Conservation (phyloP, 2,329 filamentous ascomycete genomes). For the Mycogone perniciosa region DNA sequence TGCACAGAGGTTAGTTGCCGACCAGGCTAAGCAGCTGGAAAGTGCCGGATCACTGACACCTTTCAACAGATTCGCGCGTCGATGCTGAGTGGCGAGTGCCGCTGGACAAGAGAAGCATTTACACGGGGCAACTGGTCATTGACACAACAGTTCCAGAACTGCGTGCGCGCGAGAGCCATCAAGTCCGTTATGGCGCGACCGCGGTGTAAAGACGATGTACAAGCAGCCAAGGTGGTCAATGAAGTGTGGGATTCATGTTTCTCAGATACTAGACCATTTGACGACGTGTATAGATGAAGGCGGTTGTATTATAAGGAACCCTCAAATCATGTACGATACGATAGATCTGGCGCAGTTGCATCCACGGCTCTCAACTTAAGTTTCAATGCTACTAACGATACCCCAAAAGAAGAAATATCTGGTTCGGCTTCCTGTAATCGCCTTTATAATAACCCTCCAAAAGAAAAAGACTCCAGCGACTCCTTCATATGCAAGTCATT, state of each 20-base stretch:
- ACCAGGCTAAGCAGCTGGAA: not conserved
- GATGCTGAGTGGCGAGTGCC: conserved; percentile 88
- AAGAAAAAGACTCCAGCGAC: conserved; percentile 8
- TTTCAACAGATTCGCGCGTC: conserved; percentile 72
- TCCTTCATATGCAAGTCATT: conserved; percentile 22
- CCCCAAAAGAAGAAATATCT: conserved; percentile 11
- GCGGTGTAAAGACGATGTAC: conserved; percentile 74
- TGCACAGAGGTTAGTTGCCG: conserved; percentile 70
- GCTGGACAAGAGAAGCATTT: conserved; percentile 82
- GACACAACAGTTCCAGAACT: conserved; percentile 89
- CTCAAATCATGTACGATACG: conserved; percentile 20
- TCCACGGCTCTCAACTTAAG: conserved; percentile 12
- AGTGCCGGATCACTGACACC: not conserved
- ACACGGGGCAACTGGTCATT: conserved; percentile 79
- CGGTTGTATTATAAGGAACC: conserved; percentile 6
- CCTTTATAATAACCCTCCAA: not conserved
- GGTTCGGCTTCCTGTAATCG: not conserved
- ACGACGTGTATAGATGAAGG: conserved; percentile 80
- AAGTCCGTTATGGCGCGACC: conserved; percentile 73
- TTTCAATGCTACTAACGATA: conserved; percentile 13
- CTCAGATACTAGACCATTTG: conserved; percentile 86
- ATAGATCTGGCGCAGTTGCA: conserved; percentile 14
- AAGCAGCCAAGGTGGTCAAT: conserved; percentile 84
- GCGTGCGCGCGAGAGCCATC: conserved; percentile 75
- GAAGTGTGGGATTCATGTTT: conserved; percentile 99